Conservation (phyloP, 192 early-diverging fungal species). For the Entomortierella chlamydospora region DNA sequence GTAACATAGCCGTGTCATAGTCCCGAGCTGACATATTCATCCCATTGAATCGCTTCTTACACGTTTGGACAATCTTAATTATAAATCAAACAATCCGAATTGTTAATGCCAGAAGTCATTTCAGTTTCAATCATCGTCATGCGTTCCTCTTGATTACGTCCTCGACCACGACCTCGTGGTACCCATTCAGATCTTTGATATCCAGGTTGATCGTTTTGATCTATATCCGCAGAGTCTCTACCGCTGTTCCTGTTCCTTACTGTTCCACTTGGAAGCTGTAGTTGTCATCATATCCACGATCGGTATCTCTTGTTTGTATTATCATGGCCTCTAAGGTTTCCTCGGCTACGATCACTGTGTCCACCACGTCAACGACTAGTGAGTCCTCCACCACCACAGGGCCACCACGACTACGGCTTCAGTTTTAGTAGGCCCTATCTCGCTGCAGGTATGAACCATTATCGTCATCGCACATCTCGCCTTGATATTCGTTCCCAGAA, state of each 20-base stretch:
- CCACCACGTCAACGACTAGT: slow-evolving; percentile 1
- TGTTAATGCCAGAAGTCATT: too few species aligned
- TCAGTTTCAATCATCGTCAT: slow-evolving; percentile 7
- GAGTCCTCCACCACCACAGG: slow-evolving; percentile 11
- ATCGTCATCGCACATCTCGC: neutral
- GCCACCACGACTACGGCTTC: slow-evolving; percentile 17
- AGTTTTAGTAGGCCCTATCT: neutral
- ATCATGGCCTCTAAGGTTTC: neutral
- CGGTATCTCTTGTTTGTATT: neutral
- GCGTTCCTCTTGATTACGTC: slow-evolving; percentile 11
- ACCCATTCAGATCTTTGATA: neutral
- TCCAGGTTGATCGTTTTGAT: neutral
- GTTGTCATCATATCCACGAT: neutral
- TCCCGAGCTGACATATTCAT: too few species aligned
- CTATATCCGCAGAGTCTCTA: neutral
- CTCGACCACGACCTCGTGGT: slow-evolving; percentile 14
- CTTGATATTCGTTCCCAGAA: neutral
- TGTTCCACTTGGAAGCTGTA: neutral
- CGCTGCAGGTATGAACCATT: neutral
- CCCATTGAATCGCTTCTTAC: too few species aligned
- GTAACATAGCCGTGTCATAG: too few species aligned
- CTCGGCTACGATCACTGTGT: neutral
- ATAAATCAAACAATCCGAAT: too few species aligned
- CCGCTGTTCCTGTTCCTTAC: neutral
- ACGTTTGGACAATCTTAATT: too few species aligned